Evolutionary conservation across 225 moss, liverwort and hornwort genomes (phyloP), one percentile per base, ranked within the genome.

Genomic region (Lunularia cruciata): DNA sequence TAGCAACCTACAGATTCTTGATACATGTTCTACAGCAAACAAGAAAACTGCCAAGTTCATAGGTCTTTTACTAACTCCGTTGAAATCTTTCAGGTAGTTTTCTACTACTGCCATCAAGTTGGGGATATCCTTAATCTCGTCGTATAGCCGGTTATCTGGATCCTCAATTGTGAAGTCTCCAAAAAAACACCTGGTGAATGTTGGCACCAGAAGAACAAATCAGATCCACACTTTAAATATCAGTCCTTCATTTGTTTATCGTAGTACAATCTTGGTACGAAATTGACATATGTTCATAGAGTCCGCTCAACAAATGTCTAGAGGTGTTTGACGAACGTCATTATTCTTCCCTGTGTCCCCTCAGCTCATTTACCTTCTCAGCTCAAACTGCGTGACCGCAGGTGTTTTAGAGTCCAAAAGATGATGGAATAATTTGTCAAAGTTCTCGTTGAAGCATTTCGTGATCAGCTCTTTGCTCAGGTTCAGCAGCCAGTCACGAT

Each of bases 41-140:
- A 95, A 77, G 37, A 92, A 95, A 49, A 95, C 90, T 0, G 92
- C 94, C 46, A 95, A 77, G 73, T 95, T 92, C 94, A 95, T 95
- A 0, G 94, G 94, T 19, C 83, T 70, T 48, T 95, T 95, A 68
- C 94, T 95, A 58, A 92, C 79, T 82, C 89, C 94, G 76, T 95
- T 92, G 51, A 86, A 95, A 69, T 95, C 92, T 60, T 38, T 72
- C 65, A 95, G 56, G 38, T 95, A 95, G 36, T 80, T 23, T 20
- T 95, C 94, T 47, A 88, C 8, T 54, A 92, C 86, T 43, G 77
- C 84, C 14, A 92, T 73, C 56, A 92, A 72, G 13, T 47, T 23
- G 42, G 36, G 0, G 47, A 95, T 76, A 45, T 89, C 58, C 68
- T 4, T 57, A 8, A 95, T 83, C 67, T 95, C 94, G 73, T 88